Conservation (phyloP, 257 asterid genomes). For the Solanum paucissectum region DNA sequence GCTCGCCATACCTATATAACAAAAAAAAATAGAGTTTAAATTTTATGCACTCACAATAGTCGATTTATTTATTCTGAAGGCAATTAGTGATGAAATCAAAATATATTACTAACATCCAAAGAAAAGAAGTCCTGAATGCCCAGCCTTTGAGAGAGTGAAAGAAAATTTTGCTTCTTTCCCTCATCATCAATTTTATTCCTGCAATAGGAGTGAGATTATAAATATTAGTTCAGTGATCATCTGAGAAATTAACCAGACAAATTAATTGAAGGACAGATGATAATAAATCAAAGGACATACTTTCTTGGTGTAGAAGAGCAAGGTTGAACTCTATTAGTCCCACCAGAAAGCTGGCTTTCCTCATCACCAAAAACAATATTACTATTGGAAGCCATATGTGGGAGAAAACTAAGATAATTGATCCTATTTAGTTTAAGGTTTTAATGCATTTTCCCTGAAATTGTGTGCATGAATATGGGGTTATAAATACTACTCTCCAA, state of each 20-base stretch:
- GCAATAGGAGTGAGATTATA: neutral
- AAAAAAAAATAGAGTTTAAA: neutral
- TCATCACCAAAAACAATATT: neutral
- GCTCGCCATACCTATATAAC: slow-evolving; percentile 60
- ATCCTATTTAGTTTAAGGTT: neutral
- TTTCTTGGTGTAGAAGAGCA: neutral
- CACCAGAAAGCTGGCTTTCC: neutral
- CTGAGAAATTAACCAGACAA: too few relatives aligned
- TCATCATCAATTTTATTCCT: neutral
- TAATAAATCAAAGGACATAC: neutral
- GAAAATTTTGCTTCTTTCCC: slow-evolving; percentile 14
- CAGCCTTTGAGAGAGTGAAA: slow-evolving; percentile 25
- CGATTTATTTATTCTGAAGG: neutral
- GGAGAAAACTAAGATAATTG: neutral
- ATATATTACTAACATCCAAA: slow-evolving; percentile 27
- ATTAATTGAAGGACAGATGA: too few relatives aligned
- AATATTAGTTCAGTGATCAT: neutral
- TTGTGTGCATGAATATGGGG: neutral
- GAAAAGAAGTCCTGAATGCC: slow-evolving; percentile 41
- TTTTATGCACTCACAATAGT: neutral
- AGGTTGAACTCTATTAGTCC: neutral
- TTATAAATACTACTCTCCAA: neutral
- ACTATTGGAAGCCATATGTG: neutral
- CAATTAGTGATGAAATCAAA: neutral
- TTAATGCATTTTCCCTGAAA: neutral